Evolutionary conservation across 805 yeast genomes (phyloP).

Genomic region (Schizosaccharomyces cryophilus): DNA sequence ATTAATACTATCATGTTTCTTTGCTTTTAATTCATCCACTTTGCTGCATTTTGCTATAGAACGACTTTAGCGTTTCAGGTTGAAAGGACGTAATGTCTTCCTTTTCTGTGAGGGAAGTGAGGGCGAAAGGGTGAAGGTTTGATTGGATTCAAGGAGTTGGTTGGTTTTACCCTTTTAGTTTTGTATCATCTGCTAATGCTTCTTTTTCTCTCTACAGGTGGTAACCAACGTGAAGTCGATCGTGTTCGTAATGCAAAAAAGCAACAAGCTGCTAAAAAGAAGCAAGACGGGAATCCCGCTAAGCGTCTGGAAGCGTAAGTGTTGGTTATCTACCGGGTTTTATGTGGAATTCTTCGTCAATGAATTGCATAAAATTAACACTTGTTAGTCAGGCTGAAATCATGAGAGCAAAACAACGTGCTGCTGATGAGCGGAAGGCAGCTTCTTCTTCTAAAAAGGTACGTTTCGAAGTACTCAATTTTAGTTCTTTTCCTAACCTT

Average conservation of each 20-base stretch:
- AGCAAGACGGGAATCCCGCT: background rate
- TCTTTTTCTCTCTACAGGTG: background rate
- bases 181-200: background rate
- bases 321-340: background rate
- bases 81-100: no score
- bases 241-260: background rate
- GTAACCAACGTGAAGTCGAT: background rate
- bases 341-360: background rate
- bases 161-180: background rate
- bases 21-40: no score
- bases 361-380: background rate
- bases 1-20: no score
- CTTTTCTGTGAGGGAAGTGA: no score
- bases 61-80: no score
- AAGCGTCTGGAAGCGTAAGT: background rate
- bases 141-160: no score
- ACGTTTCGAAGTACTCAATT: no score
- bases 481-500: no score
- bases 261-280: background rate
- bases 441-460: background rate
- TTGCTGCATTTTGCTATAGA: no score
- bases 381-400: background rate
- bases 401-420: background rate
- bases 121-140: no score
- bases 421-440: background rate